These are phyloP conservation scores for Wickerhamiella galacta DNA, from an alignment of 805 yeast species.

Conservation along the genomic window DNA sequence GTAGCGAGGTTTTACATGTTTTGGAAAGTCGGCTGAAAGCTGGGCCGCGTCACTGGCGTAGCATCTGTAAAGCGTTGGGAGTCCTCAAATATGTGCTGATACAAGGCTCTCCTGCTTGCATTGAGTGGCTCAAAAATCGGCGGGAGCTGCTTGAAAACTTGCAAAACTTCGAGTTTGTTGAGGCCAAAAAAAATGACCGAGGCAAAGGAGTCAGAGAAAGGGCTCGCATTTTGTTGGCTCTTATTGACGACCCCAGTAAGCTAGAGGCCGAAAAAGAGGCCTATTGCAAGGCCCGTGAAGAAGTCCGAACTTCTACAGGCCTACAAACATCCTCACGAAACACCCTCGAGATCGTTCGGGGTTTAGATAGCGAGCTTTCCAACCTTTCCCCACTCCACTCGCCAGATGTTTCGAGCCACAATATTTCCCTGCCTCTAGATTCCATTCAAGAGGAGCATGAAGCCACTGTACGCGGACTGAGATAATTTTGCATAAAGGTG, in stretches of 20 bases:
- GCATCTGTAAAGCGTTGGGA: conserved; percentile 15
- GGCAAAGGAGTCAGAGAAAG: conserved; percentile 20
- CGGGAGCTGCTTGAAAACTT: conserved; percentile 7
- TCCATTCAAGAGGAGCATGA: conserved; percentile 5
- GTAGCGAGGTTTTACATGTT: conserved; percentile 10
- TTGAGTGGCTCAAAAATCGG: conserved; percentile 11
- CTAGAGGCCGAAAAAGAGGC: conserved; percentile 16
- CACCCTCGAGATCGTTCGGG: conserved; percentile 14
- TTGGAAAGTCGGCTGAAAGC: conserved; percentile 12
- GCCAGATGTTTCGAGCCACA: background rate
- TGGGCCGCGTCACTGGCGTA: conserved; percentile 16
- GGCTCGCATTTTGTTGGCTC: conserved; percentile 15
- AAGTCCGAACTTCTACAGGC: conserved; percentile 17
- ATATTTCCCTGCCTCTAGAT: conserved; percentile 1
- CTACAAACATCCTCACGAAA: conserved; percentile 13
- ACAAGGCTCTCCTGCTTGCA: conserved; percentile 13
- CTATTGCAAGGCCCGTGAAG: conserved; percentile 17
- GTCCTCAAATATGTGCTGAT: conserved; percentile 14
- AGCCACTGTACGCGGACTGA: too few relatives aligned
- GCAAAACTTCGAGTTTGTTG: conserved; percentile 7
- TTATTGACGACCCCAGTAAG: conserved; percentile 16
- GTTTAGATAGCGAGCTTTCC: conserved; percentile 9
- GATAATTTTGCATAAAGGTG: too few relatives aligned
- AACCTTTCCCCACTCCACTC: background rate
- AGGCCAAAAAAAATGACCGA: conserved; percentile 18